These are phyloP conservation scores for Fusarium subglutinans DNA, from an alignment of 2,329 filamentous ascomycete species.

Conservation along the genomic window DNA sequence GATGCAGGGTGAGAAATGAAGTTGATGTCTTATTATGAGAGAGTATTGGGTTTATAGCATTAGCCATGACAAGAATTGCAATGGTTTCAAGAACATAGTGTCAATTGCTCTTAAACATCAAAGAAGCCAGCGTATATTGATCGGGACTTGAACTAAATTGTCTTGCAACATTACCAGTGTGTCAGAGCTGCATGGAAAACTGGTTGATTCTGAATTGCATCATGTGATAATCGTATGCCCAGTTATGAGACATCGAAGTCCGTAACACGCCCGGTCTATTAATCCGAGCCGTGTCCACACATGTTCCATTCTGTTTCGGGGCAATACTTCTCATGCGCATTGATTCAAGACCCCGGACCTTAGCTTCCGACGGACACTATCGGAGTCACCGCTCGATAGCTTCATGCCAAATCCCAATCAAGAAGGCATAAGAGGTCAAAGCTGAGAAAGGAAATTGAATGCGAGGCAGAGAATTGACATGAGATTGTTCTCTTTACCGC, in stretches of 20 bases:
- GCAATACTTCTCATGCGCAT: neutral
- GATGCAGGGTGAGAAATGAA: constrained; percentile 4
- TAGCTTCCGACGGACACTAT: neutral
- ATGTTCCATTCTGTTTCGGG: neutral
- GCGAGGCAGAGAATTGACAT: neutral
- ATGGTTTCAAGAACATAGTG: neutral
- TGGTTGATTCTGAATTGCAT: neutral
- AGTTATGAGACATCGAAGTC: neutral
- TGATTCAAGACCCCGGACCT: neutral
- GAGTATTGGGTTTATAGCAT: neutral
- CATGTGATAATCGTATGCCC: neutral
- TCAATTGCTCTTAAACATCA: neutral
- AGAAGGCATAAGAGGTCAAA: neutral
- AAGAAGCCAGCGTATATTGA: neutral
- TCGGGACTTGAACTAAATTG: neutral
- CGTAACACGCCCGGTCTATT: no score
- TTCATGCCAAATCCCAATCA: neutral
- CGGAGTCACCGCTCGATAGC: neutral
- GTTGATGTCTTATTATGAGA: accelerated
- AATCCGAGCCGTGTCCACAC: neutral
- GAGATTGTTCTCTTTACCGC: neutral
- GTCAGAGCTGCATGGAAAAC: neutral
- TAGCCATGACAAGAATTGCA: neutral
- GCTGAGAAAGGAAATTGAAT: neutral
- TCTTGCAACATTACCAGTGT: neutral